phyloP scores from a whole-genome alignment of 805 yeast genomes.

The Jamesozyma gamospora region DNA sequence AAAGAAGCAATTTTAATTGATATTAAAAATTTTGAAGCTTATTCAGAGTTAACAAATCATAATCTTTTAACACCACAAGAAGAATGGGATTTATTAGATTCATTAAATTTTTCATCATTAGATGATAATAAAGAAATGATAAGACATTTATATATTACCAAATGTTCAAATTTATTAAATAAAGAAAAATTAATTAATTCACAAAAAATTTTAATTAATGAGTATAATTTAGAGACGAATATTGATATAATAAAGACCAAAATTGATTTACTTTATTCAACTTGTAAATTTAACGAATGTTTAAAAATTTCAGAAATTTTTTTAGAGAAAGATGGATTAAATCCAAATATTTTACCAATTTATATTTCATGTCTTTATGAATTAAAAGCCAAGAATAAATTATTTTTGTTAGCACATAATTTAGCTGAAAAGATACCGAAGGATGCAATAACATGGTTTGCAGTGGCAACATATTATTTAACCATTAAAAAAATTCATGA shows the following conservation, averaged over 20 bases:
- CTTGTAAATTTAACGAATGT: constrained; percentile 73
- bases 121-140: constrained; percentile 76
- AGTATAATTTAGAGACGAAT: constrained; percentile 60
- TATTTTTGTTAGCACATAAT: constrained; percentile 73
- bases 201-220: constrained; percentile 53
- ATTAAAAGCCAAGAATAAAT: constrained; percentile 67
- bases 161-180: constrained; percentile 64
- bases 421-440: constrained; percentile 78
- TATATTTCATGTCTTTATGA: constrained; percentile 82
- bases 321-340: constrained; percentile 52
- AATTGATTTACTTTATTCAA: constrained; percentile 62
- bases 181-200: constrained; percentile 52
- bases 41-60: constrained; percentile 62
- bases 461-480: constrained; percentile 84
- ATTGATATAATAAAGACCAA: constrained; percentile 57
- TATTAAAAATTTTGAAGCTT: constrained; percentile 89
- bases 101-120: constrained; percentile 48
- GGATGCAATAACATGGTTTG: constrained; percentile 78
- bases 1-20: constrained; percentile 81
- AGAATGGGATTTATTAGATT: constrained; percentile 69
- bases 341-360: constrained; percentile 61
- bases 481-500: constrained; percentile 63
- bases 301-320: constrained; percentile 58
- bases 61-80: constrained; percentile 73
- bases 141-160: constrained; percentile 63